These are phyloP conservation scores for Fusarium mundagurra DNA, from an alignment of 2,329 filamentous ascomycete genomes.

Conservation along the genomic window DNA sequence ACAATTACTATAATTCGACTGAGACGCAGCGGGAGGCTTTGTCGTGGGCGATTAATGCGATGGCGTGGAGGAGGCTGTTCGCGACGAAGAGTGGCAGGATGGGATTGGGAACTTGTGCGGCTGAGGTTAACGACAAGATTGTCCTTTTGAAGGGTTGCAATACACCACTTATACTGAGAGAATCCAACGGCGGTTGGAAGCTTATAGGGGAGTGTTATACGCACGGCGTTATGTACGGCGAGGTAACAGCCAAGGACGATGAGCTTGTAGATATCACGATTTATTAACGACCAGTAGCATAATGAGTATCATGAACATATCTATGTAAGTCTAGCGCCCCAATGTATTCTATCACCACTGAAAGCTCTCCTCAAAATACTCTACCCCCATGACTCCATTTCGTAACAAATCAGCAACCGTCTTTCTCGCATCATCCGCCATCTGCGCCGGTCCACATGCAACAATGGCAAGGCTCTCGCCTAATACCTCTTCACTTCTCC, in stretches of 20 bases:
- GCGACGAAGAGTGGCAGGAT: neutral
- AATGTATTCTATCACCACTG: conserved; percentile 48
- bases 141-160: neutral
- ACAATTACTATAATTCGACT: neutral
- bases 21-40: neutral
- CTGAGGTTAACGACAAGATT: neutral
- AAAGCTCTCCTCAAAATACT: conserved; percentile 58
- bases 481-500: conserved; percentile 33
- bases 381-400: conserved; percentile 41
- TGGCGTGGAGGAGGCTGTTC: neutral
- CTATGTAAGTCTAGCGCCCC: neutral
- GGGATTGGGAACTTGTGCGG: neutral
- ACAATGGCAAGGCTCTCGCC: conserved; percentile 52
- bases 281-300: neutral
- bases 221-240: conserved; percentile 1
- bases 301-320: neutral
- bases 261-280: neutral
- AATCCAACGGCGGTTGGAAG: fast-evolving
- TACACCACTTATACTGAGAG: neutral
- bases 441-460: conserved; percentile 55
- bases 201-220: conserved; percentile 9
- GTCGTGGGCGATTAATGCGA: conserved; percentile 1
- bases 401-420: conserved; percentile 48
- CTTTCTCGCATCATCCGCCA: conserved; percentile 56
- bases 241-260: fast-evolving